A percentile compares a stretch with the other conserved stretches of the same genome.
Conservation (phyloP, 1,284 basidiomycete genomes). For the Papiliotrema flavescens region DNA sequence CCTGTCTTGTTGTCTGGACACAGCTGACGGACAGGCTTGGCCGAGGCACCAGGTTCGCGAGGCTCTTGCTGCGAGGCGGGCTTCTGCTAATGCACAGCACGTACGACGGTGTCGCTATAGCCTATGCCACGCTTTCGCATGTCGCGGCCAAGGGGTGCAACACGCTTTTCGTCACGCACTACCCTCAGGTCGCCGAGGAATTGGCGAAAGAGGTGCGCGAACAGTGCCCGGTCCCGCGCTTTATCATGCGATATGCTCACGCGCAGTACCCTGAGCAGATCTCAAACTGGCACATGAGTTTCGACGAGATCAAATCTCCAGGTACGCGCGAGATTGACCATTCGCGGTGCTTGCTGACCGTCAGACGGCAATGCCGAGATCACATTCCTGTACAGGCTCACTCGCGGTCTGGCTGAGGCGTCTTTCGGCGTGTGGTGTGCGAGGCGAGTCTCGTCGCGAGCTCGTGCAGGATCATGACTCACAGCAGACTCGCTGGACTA, state of each 20-base stretch:
- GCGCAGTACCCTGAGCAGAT: conserved; percentile 45
- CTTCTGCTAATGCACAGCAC: conserved; percentile 21
- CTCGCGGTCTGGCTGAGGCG: conserved; percentile 67
- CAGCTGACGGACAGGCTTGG: conserved; percentile 32
- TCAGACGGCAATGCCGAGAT: conserved; percentile 68
- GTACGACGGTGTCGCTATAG: conserved; percentile 49
- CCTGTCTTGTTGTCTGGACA: neutral
- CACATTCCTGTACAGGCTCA: conserved; percentile 77
- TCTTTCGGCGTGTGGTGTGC: conserved; percentile 89
- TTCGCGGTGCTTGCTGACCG: neutral
- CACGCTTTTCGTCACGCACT: conserved; percentile 92
- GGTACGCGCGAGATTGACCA: conserved; percentile 8
- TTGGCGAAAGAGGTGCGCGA: conserved; percentile 56
- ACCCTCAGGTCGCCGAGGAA: conserved; percentile 58
- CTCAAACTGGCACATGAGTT: conserved; percentile 82
- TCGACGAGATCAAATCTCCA: conserved; percentile 51
- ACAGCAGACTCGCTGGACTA: conserved; percentile 62
- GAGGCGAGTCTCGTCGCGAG: conserved; percentile 43
- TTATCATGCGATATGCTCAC: neutral
- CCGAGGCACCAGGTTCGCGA: conserved; percentile 34
- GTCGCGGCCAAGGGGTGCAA: conserved; percentile 66
- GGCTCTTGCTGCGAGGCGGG: neutral
- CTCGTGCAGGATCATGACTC: neutral
- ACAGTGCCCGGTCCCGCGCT: conserved; percentile 53
- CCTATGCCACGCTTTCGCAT: conserved; percentile 67